A percentile compares a stretch with the other conserved stretches of the same genome.
phyloP scores from a whole-genome alignment of 1,284 basidiomycete genomes.

The Trichosporon sp. region DNA sequence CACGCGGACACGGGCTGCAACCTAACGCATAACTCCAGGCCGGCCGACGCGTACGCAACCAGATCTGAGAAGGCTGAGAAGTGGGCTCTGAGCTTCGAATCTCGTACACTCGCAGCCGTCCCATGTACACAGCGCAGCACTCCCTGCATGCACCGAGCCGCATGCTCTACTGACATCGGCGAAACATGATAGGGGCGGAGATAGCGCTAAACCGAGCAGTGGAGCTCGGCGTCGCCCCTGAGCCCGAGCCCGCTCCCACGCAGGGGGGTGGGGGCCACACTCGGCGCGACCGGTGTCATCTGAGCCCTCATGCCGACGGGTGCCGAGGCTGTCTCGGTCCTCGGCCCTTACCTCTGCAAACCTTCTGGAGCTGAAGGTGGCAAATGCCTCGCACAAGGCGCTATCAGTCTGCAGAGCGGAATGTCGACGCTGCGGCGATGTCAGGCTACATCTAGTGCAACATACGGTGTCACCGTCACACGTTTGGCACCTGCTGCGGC shows the following conservation, averaged over 20 bases:
- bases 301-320: not conserved
- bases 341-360: too few species aligned
- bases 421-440: not conserved
- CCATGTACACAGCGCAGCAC: not conserved
- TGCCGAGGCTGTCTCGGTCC: not conserved
- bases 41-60: conserved; percentile 2
- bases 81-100: not conserved
- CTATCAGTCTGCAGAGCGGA: not conserved
- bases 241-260: conserved; percentile 6
- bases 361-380: not conserved
- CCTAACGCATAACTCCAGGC: not conserved
- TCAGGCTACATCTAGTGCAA: not conserved
- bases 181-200: not conserved
- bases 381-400: not conserved
- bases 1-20: not conserved
- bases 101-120: not conserved
- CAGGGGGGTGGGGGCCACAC: conserved; percentile 5
- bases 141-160: too few species aligned
- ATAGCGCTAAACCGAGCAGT: conserved; percentile 1
- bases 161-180: not conserved
- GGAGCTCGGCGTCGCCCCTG: not conserved
- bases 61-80: conserved; percentile 8
- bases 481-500: not conserved
- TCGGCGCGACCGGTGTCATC: not conserved
- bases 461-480: not conserved